phyloP scores from a whole-genome alignment of 1,139 yeast species.

The Saccharomyces pastorianus region DNA sequence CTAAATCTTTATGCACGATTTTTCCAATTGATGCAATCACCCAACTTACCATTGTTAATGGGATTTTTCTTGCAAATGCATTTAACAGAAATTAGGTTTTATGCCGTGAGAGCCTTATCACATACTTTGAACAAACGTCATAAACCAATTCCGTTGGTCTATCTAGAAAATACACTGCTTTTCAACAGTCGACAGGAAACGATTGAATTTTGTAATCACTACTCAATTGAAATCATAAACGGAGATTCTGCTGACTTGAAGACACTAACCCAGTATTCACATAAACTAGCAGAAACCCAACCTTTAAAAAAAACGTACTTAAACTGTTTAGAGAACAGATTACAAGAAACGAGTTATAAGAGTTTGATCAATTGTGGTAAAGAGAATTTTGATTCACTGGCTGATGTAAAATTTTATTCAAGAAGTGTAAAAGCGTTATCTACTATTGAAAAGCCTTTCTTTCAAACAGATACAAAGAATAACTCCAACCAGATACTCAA shows the following conservation, averaged over 20 bases:
- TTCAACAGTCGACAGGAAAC: conserved; percentile 55
- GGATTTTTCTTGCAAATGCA: conserved; percentile 75
- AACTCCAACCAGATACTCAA: background rate
- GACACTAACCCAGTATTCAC: conserved; percentile 42
- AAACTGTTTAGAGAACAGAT: conserved; percentile 42
- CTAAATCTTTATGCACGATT: conserved; percentile 56
- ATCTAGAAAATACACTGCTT: conserved; percentile 48
- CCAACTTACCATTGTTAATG: conserved; percentile 58
- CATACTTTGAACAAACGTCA: conserved; percentile 64
- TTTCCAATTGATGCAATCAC: conserved; percentile 47
- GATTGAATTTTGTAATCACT: conserved; percentile 51
- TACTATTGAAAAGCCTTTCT: background rate
- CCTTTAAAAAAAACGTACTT: conserved; percentile 51
- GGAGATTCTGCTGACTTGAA: conserved; percentile 48
- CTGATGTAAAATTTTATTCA: background rate
- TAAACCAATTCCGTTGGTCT: conserved; percentile 48
- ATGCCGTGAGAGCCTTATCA: conserved; percentile 63
- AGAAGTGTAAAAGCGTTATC: too few species aligned
- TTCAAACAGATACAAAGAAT: background rate
- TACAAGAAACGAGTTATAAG: conserved; percentile 26
- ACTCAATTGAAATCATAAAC: conserved; percentile 45
- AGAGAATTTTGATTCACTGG: conserved; percentile 20
- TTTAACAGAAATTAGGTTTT: conserved; percentile 69
- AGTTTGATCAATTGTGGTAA: conserved; percentile 34
- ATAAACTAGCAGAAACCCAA: conserved; percentile 39